These are phyloP conservation scores for Fraxinus latifolia DNA, from an alignment of 305 asterid species.

Conservation along the genomic window DNA sequence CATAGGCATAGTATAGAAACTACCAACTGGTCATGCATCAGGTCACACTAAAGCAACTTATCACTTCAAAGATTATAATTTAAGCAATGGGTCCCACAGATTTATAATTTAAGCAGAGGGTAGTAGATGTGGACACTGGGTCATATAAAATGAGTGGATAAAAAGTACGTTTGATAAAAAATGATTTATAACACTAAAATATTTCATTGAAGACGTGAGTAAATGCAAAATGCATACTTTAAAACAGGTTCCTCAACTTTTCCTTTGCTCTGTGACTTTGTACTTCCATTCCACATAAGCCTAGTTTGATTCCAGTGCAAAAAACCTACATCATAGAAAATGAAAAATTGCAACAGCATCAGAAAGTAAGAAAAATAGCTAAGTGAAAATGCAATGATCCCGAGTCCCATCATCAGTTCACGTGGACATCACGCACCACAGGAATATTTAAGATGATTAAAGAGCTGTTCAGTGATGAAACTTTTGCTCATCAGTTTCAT, in stretches of 20 bases:
- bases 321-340: slow-evolving; percentile 41
- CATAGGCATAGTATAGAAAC: not conserved
- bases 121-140: not conserved
- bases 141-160: not conserved
- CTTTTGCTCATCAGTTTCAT: not conserved
- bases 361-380: not conserved
- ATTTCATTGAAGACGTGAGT: not conserved
- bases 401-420: not conserved
- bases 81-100: not conserved
- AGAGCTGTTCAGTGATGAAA: not conserved
- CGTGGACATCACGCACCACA: not conserved
- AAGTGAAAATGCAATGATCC: not conserved
- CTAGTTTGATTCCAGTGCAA: slow-evolving; percentile 63
- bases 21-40: not conserved
- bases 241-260: slow-evolving; percentile 44
- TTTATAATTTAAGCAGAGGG: not conserved
- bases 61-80: not conserved
- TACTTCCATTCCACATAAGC: slow-evolving; percentile 51
- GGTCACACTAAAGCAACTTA: not conserved
- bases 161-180: not conserved
- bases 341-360: not conserved
- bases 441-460: not conserved
- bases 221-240: slow-evolving; percentile 30
- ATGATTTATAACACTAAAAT: not conserved
- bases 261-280: slow-evolving; percentile 32